Evolutionary conservation across 345 rosid species (phyloP), one percentile per base, ranked within the genome.

Genomic region (Sapria himalayana): DNA sequence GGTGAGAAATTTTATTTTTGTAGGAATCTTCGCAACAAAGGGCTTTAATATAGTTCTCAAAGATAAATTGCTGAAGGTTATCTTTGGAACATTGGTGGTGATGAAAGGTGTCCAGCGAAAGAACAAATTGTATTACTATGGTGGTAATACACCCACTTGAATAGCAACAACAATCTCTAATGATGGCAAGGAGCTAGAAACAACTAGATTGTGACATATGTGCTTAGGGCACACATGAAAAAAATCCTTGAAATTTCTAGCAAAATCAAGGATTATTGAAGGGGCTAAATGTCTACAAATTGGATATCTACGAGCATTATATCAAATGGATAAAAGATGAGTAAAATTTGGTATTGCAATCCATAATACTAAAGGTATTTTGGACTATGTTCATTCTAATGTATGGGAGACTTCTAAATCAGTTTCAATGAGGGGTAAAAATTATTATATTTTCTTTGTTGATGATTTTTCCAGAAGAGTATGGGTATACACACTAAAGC

Each of bases 381-480:
- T 43, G 15, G 9, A 11, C 7, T 49, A 39, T 8, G n/a, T 49
- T 13, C 17, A 38, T 10, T 17, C 27, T 2, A n/a, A n/a, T n/a
- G n/a, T n/a, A n/a, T n/a, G n/a, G n/a, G n/a, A n/a, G n/a, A n/a
- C n/a, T n/a, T n/a, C n/a, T n/a, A n/a, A n/a, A n/a, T n/a, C n/a
- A n/a, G n/a, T n/a, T n/a, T n/a, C n/a, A n/a, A n/a, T n/a, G n/a
- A n/a, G n/a, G n/a, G n/a, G n/a, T n/a, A n/a, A n/a, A n/a, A n/a
- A n/a, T n/a, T n/a, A n/a, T n/a, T n/a, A n/a, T n/a, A n/a, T n/a
- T n/a, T n/a, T n/a, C n/a, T 13, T 39, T 4, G 31, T 29, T 1
- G 37, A 49, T 29, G 46, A 49, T 14, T 39, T 19, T 7, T 42
- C 9, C 5, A 23, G 9, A 17, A 37, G 39, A 8, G n/a, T 39